phyloP scores from a whole-genome alignment of 192 early-diverging fungal species.

The Entophlyctis luteolus region DNA sequence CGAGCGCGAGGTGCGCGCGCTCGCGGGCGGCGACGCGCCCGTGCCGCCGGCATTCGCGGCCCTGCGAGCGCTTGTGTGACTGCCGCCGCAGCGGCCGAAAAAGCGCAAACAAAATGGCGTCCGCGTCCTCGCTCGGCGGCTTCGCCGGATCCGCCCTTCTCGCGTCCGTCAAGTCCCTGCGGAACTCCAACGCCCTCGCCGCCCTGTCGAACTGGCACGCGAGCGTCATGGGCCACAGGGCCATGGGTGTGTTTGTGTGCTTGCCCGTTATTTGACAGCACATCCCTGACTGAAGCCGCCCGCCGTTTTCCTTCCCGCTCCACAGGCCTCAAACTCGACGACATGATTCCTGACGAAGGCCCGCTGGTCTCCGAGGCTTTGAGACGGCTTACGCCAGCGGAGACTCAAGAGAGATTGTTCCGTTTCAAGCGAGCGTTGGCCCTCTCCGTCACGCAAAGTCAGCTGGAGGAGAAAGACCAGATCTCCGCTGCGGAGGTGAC shows the following conservation, averaged over 20 bases:
- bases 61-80: background rate
- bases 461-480: constrained; percentile 67
- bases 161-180: background rate
- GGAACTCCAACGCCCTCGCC: background rate
- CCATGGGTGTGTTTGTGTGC: constrained; percentile 5
- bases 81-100: no score
- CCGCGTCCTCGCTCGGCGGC: constrained; percentile 20
- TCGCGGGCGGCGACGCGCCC: background rate
- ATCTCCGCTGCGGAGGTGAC: constrained; percentile 69
- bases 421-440: constrained; percentile 78
- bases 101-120: no score
- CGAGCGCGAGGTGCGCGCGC: background rate
- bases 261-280: no score
- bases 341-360: constrained; percentile 82
- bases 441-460: constrained; percentile 64
- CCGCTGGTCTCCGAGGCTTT: constrained; percentile 78
- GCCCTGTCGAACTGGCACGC: constrained; percentile 20
- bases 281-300: no score
- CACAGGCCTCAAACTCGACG: constrained; percentile 86
- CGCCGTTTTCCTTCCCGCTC: no score
- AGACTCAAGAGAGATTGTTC: constrained; percentile 63
- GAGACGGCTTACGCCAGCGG: constrained; percentile 66
- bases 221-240: constrained; percentile 24
- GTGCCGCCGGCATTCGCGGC: background rate
- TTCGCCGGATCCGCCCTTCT: constrained; percentile 4